Evolutionary conservation across 164 flowering plant genomes (phyloP), one percentile per base, ranked within the genome.

Genomic region (grape (Vitis vinifera)): DNA sequence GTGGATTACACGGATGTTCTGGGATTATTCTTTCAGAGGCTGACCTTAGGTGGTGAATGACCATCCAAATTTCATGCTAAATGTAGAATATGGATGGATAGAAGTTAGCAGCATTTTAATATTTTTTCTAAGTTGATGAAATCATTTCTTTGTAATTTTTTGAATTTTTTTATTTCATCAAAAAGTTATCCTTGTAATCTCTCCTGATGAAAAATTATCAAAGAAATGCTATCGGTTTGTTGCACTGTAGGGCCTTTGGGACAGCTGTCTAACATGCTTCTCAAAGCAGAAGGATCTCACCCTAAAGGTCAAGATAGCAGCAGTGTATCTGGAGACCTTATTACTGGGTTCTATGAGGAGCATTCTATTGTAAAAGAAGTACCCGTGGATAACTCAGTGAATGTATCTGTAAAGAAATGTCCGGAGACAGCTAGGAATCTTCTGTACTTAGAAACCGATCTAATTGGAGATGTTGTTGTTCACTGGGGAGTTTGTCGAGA

Each of bases 401-500:
- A 55, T 59, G 86, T 91, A 69, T 81, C 90, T 76, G 92, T 89
- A 37, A 83, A 64, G 48, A 84, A 84, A 59, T 82, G 87, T 76
- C 75, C 77, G 3, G 82, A 89, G 76, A 84, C 78, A 52, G 77
- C 81, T 51, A 90, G 84, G 65, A 78, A 76, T 78, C 73, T 89
- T 72, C 69, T 91, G 66, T 72, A 69, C 71, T 57, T 95, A 27
- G 97, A 95, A 66, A 91, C 97, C 30, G 98, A 93, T 87, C 68
- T 90, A 65, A 86, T 91, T 65, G 97, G 91, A 77, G 82, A 88
- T 83, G 87, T 93, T 68, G 69, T 91, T 72, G 78, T 93, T 77
- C 99, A 95, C 77, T 95, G 99, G 99, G 98, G 98, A 71, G 87
- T 89, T 62, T 90, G 89, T 81, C 85, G 84, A 80, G 86, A 83